A percentile compares a stretch with the other conserved stretches of the same genome.
Evolutionary conservation across 2,329 filamentous ascomycete species (phyloP).

Genomic region (Epichloe brachyelytri): DNA sequence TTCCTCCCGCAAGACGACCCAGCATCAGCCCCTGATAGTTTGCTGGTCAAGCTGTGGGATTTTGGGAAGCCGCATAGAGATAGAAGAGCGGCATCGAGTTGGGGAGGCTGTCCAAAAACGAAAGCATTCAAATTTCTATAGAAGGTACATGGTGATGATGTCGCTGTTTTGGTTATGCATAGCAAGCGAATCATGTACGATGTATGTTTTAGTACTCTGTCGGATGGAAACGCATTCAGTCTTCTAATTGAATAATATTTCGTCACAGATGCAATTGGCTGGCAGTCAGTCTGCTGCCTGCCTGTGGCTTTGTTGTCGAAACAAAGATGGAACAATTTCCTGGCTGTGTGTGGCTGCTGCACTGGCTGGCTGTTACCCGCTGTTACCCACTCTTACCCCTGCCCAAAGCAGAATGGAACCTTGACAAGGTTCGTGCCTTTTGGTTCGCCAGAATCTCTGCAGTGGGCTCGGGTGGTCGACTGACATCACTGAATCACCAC

Average conservation of each 20-base stretch:
- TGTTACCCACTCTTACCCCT: too few species aligned
- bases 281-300: too few species aligned
- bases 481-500: constrained; percentile 2
- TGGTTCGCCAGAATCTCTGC: too few species aligned
- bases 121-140: background rate
- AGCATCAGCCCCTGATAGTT: constrained; percentile 35
- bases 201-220: background rate
- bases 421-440: too few species aligned
- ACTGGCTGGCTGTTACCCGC: too few species aligned
- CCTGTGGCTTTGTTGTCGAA: too few species aligned
- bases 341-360: too few species aligned
- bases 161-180: background rate
- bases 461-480: background rate
- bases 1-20: constrained; percentile 43
- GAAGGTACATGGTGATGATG: background rate
- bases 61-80: constrained; percentile 24
- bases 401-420: too few species aligned
- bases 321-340: too few species aligned
- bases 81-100: background rate
- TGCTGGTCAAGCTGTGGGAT: constrained; percentile 49
- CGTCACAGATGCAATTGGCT: too few species aligned
- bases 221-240: too few species aligned
- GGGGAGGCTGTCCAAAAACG: background rate
- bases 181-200: constrained; percentile 2
- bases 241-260: too few species aligned